phyloP scores from a whole-genome alignment of 2,329 filamentous ascomycete species.

The Tolypocladium cylindrosporum region DNA sequence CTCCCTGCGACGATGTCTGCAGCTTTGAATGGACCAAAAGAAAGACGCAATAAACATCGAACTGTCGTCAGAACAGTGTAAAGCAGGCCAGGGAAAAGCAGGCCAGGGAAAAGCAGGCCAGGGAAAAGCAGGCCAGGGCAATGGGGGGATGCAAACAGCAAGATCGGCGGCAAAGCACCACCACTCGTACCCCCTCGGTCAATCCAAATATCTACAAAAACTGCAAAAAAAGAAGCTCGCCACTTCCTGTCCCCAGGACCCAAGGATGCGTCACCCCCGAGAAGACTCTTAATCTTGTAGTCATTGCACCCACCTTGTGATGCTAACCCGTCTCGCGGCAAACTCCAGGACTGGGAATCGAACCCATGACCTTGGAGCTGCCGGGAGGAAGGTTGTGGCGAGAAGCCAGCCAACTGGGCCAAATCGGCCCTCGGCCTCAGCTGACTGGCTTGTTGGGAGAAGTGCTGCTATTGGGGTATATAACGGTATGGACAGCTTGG shows the following conservation, averaged over 20 bases:
- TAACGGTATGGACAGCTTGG: background rate
- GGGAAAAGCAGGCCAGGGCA: too few species aligned
- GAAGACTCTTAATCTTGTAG: background rate
- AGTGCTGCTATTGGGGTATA: background rate
- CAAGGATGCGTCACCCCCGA: background rate
- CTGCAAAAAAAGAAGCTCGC: background rate
- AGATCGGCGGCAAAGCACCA: background rate
- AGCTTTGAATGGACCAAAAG: too few species aligned
- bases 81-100: too few species aligned
- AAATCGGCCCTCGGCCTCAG: background rate
- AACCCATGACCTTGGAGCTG: background rate
- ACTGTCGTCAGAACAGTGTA: too few species aligned
- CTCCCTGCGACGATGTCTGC: too few species aligned
- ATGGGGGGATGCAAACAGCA: background rate
- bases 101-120: too few species aligned
- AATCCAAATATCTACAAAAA: background rate
- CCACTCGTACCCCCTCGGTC: background rate
- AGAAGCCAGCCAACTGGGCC: background rate
- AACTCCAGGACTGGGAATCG: background rate
- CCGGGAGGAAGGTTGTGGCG: background rate
- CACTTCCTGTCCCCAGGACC: background rate
- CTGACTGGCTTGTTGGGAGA: background rate
- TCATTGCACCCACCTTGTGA: background rate
- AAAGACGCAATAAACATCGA: too few species aligned
- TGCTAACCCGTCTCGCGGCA: background rate